phyloP scores from a whole-genome alignment of 495 filamentous ascomycete species.

The Aspergillus heteromorphus region DNA sequence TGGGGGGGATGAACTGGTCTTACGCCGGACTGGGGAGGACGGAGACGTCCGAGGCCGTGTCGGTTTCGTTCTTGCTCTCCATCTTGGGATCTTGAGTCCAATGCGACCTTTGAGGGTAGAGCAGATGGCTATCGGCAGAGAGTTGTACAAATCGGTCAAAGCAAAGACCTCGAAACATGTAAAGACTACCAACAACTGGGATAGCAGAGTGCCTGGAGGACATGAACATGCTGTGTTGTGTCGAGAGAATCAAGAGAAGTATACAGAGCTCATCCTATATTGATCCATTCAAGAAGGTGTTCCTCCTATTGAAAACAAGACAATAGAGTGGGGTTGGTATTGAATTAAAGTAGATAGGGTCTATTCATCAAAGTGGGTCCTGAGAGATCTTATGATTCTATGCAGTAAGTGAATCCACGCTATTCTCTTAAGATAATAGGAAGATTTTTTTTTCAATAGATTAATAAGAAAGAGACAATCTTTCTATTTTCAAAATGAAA shows the following conservation, averaged over 20 bases:
- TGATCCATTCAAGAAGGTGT: neutral
- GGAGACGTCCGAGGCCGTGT: constrained; percentile 3
- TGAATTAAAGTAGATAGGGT: neutral
- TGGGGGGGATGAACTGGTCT: constrained; percentile 5
- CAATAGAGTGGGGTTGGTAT: neutral
- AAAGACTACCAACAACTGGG: neutral
- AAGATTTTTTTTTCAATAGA: too few species aligned
- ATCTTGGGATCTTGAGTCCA: neutral
- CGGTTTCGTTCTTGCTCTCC: neutral
- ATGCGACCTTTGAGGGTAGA: neutral
- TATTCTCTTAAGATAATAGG: neutral
- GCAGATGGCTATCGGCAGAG: neutral
- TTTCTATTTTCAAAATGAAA: too few species aligned
- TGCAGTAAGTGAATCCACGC: neutral
- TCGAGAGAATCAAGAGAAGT: neutral
- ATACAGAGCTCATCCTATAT: neutral
- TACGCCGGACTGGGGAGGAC: constrained; percentile 18
- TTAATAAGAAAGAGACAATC: too few species aligned
- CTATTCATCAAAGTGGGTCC: too few species aligned
- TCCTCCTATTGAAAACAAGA: neutral
- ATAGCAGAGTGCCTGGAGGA: neutral
- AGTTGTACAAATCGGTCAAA: neutral
- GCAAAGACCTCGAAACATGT: neutral
- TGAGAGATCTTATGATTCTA: too few species aligned
- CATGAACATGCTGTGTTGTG: neutral